A percentile compares a stretch with the other conserved stretches of the same genome.
Evolutionary conservation across 345 rosid species (phyloP).

Genomic region (Murraya koenigii): DNA sequence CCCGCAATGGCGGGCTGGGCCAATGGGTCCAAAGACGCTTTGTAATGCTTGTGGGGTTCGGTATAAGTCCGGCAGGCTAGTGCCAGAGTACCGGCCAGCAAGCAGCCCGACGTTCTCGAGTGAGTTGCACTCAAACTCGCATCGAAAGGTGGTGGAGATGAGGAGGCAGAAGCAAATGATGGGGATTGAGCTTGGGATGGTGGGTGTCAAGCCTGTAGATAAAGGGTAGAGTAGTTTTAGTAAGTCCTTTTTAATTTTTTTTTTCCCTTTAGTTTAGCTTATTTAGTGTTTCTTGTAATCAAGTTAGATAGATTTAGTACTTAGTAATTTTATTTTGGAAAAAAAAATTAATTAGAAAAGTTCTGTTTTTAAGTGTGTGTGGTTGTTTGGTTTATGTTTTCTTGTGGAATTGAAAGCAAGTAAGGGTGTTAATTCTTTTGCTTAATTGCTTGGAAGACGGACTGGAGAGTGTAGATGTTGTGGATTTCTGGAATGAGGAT

Average conservation of each 20-base stretch:
- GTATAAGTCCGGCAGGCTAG: conserved; percentile 78
- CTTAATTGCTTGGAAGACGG: neutral
- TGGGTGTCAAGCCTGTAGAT: conserved; percentile 41
- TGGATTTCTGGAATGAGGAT: conserved; percentile 8
- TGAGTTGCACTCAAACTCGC: conserved; percentile 76
- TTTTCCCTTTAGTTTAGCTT: conserved; percentile 16
- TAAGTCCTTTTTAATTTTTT: neutral
- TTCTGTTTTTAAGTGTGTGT: conserved; percentile 34
- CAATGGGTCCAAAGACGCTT: conserved; percentile 70
- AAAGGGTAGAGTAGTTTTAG: conserved; percentile 26
- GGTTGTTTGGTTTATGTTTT: conserved; percentile 17
- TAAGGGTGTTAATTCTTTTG: conserved; percentile 15
- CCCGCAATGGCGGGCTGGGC: conserved; percentile 93
- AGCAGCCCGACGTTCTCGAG: conserved; percentile 66
- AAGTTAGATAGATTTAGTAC: conserved; percentile 12
- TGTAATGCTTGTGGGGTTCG: conserved; percentile 93
- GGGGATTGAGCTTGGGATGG: conserved; percentile 14
- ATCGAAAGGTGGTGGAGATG: conserved; percentile 78
- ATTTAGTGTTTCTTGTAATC: conserved; percentile 36
- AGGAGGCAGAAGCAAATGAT: conserved; percentile 50
- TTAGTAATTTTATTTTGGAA: conserved; percentile 11
- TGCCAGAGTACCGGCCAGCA: conserved; percentile 83
- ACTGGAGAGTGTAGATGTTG: neutral
- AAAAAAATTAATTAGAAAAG: conserved; percentile 28
- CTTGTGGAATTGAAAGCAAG: conserved; percentile 13